Evolutionary conservation across 345 rosid species (phyloP), one percentile per base, ranked within the genome.

Genomic region (Dipteronia sinensis): DNA sequence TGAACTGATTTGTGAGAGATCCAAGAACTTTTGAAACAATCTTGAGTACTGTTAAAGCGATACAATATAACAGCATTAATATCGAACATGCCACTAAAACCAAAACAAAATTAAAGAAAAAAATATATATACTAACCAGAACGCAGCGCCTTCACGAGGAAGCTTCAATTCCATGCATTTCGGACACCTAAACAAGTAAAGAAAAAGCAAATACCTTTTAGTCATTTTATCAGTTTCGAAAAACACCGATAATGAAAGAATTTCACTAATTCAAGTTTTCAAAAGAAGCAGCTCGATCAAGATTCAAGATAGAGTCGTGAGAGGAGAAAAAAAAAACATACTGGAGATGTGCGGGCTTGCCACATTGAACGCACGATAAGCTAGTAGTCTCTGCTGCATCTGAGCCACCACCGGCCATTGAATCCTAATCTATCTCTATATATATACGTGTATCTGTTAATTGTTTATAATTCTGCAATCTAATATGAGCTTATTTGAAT

Each of bases 11-110:
- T 96, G 77, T 96, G 99, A 53, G 94, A 83, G 85, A 92, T 91
- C 99, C 98, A 96, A 53, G 97, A 90, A 74, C 87, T 90, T 84
- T 92, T 96, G 81, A 96, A 96, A 82, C 99, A 96, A 25, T 96
- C 99, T 86, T 96, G 98, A 74, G 99, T 80, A 82, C 98, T 96
- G 75, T 66, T 25, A 72, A 74, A 51, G 62, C 3, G 63, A 64
- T 10, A 46, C 16, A 46, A 78, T 19, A 58, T 1, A 58, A 12
- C 51, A 62, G 46, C 40, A 69, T 65, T 38, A 83, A 73, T 25
- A 75, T 49, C 71, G 40, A 69, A 17, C 63, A 27, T 6, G 5
- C 53, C 5, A 12, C 13, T 61, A 58, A 40, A 72, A 69, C 56
- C 31, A 46, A 34, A 1, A 20, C 34, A 46, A 68, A 20, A 7